phyloP scores from a whole-genome alignment of 2,329 filamentous ascomycete genomes.

The Monilinia vaccinii-corymbosi region DNA sequence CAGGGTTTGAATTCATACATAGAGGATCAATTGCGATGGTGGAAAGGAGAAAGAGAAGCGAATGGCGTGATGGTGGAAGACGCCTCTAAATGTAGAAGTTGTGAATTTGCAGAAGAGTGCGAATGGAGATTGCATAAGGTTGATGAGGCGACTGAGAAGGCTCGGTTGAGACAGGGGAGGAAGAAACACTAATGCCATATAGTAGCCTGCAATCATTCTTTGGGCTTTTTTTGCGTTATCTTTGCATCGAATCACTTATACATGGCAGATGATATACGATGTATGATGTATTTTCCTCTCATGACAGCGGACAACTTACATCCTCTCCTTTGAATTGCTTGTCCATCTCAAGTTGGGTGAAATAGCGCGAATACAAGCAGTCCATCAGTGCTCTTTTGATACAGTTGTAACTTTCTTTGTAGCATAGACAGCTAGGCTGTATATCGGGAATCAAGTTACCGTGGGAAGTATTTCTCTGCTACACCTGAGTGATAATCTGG shows the following conservation, averaged over 20 bases:
- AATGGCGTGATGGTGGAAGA: slow-evolving; percentile 74
- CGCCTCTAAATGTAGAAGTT: slow-evolving; percentile 77
- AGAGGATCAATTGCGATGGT: slow-evolving; percentile 69
- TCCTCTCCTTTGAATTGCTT: not conserved
- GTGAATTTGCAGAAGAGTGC: slow-evolving; percentile 74
- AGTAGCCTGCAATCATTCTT: not conserved
- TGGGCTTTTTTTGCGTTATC: not conserved
- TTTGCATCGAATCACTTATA: not conserved
- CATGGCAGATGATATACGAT: not conserved
- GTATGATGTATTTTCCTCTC: not conserved
- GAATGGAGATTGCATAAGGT: slow-evolving; percentile 68
- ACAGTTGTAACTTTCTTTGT: not conserved
- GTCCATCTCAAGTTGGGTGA: not conserved
- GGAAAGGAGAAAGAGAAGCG: slow-evolving; percentile 66
- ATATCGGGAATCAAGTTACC: not conserved
- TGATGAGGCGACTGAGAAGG: slow-evolving; percentile 38
- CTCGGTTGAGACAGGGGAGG: slow-evolving; percentile 15
- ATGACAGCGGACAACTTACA: not conserved
- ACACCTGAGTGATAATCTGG: not conserved
- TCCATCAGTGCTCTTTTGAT: not conserved
- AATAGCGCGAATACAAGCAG: too few species aligned
- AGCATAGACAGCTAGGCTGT: not conserved
- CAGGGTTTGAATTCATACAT: slow-evolving; percentile 57
- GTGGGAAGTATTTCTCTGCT: not conserved
- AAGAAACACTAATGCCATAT: slow-evolving; percentile 3